Percentiles rank a stretch among this genome's conserved stretches.
Conservation (phyloP, 805 yeast genomes). For the Brettanomyces sp. region DNA sequence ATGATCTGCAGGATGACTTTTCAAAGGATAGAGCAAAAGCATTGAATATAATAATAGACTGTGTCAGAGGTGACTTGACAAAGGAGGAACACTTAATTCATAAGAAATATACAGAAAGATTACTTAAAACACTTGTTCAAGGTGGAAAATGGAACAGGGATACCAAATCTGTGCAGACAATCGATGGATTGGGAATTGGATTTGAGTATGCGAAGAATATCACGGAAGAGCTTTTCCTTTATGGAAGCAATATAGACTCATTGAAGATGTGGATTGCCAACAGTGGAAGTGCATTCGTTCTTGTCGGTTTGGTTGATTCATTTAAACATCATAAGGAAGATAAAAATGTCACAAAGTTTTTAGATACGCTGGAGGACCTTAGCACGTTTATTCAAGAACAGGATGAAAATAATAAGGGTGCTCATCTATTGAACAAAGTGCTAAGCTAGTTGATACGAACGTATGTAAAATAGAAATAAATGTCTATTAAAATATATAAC, state of each 20-base stretch:
- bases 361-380: constrained; percentile 43
- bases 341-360: constrained; percentile 35
- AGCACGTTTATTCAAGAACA: constrained; percentile 35
- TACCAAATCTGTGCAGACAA: constrained; percentile 39
- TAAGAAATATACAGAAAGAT: constrained; percentile 65
- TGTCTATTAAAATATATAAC: no score
- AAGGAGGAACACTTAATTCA: constrained; percentile 61
- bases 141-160: constrained; percentile 77
- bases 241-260: constrained; percentile 41
- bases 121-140: constrained; percentile 67
- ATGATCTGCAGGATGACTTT: constrained; percentile 24
- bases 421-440: constrained; percentile 35
- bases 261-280: constrained; percentile 57
- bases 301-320: constrained; percentile 68
- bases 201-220: constrained; percentile 48
- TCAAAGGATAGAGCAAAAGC: constrained; percentile 31
- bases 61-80: constrained; percentile 55
- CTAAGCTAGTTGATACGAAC: not conserved
- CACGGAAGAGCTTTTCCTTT: constrained; percentile 32
- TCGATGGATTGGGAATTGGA: constrained; percentile 42
- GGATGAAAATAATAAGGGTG: constrained; percentile 52
- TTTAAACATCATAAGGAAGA: constrained; percentile 33
- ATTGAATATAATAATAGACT: constrained; percentile 46
- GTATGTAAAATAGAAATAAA: no score
- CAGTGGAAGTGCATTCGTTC: constrained; percentile 66